Percentiles rank a stretch among this genome's conserved stretches.
phyloP scores from a whole-genome alignment of 2,329 filamentous ascomycete genomes.

The Fusarium camptoceras region DNA sequence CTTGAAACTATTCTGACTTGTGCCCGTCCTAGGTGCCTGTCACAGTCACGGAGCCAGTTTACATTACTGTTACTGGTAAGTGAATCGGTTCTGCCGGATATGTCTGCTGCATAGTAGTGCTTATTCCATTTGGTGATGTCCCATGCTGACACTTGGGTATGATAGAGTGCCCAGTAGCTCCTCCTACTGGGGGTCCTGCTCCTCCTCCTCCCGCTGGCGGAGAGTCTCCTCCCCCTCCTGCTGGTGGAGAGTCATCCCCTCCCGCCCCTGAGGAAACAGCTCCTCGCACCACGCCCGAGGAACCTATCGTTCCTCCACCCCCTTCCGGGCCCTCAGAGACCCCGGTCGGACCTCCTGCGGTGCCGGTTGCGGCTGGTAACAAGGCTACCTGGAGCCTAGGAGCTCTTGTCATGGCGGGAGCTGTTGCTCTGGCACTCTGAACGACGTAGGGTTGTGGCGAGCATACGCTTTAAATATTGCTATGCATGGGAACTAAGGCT shows the following conservation, averaged over 20 bases:
- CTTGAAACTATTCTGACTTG: neutral
- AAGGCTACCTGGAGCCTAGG: constrained; percentile 52
- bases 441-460: neutral
- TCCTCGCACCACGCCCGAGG: neutral
- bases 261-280: neutral
- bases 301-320: neutral
- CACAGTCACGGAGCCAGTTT: constrained; percentile 56
- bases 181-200: neutral
- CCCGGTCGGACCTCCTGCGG: constrained; percentile 23
- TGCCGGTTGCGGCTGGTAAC: constrained; percentile 54
- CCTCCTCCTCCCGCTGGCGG: neutral
- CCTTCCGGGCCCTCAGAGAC: constrained; percentile 11
- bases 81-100: neutral
- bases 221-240: neutral
- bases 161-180: constrained; percentile 56
- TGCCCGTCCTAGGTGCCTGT: constrained; percentile 39
- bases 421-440: constrained; percentile 55
- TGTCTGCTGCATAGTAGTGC: neutral
- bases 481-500: neutral
- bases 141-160: constrained; percentile 39
- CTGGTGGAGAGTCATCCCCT: constrained; percentile 1
- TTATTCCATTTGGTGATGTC: neutral
- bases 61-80: constrained; percentile 60
- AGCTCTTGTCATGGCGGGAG: constrained; percentile 54
- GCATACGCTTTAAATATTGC: neutral